Conservation (phyloP, 2,329 filamentous ascomycete species). For the Sporothrix humicola region DNA sequence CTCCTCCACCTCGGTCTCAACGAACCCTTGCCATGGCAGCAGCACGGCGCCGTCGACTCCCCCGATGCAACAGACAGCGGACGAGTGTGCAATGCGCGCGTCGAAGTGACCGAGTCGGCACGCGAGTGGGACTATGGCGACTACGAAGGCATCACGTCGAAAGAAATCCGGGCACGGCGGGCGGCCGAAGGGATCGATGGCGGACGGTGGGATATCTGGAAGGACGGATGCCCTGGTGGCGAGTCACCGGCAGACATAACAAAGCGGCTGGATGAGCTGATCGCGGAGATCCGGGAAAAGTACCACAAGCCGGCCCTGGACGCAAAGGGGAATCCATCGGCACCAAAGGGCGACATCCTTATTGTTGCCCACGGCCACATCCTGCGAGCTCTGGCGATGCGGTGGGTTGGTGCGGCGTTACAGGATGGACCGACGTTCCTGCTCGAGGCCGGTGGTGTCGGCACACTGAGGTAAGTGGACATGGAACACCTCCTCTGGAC, state of each 20-base stretch:
- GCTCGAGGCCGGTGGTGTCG: constrained; percentile 87
- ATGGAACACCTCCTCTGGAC: neutral
- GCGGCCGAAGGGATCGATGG: constrained; percentile 61
- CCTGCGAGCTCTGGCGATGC: constrained; percentile 82
- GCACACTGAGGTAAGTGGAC: constrained; percentile 69
- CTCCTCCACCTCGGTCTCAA: constrained; percentile 76
- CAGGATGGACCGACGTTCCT: constrained; percentile 78
- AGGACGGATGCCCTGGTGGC: constrained; percentile 83
- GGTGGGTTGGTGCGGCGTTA: constrained; percentile 78
- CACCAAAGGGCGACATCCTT: constrained; percentile 65
- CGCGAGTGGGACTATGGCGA: constrained; percentile 88
- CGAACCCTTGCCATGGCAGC: constrained; percentile 73
- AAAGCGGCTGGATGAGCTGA: constrained; percentile 73
- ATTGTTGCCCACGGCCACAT: constrained; percentile 92
- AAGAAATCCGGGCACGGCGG: constrained; percentile 67
- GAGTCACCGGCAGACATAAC: constrained; percentile 80
- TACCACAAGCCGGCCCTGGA: constrained; percentile 56
- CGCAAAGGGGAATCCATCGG: constrained; percentile 53
- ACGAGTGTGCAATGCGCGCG: constrained; percentile 59
- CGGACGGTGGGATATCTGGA: constrained; percentile 80
- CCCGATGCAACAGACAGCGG: constrained; percentile 32
- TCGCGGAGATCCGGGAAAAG: constrained; percentile 71
- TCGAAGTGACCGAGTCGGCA: constrained; percentile 73
- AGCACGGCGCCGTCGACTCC: constrained; percentile 49
- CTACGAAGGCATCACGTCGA: constrained; percentile 80